Conservation (phyloP, 129 eudicot genomes). For the Logfia minima region DNA sequence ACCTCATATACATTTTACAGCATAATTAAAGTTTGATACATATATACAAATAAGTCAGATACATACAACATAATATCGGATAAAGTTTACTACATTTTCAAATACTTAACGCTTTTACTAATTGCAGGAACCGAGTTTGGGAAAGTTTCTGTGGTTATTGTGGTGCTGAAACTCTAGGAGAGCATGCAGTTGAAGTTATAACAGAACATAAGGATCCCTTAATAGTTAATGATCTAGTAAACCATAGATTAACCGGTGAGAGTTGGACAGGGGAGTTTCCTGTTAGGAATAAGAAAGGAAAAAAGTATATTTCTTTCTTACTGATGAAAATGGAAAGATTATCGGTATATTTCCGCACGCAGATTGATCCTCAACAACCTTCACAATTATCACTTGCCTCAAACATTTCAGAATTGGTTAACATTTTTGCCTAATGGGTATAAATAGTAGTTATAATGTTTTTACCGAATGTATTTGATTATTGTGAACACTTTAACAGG, state of each 20-base stretch:
- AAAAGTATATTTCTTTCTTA: slow-evolving; percentile 40
- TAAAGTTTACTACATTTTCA: too few relatives aligned
- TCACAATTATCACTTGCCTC: slow-evolving; percentile 79
- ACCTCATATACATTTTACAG: too few relatives aligned
- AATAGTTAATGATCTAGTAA: too few relatives aligned
- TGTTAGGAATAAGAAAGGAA: slow-evolving; percentile 60
- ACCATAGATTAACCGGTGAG: slow-evolving; percentile 47
- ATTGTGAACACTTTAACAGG: slow-evolving; percentile 42
- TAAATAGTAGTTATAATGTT: too few relatives aligned
- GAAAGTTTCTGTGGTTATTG: slow-evolving; percentile 74
- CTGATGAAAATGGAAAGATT: slow-evolving; percentile 58
- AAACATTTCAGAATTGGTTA: slow-evolving; percentile 73
- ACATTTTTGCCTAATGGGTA: slow-evolving; percentile 20
- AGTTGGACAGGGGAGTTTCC: slow-evolving; percentile 86
- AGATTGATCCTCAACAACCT: slow-evolving; percentile 91
- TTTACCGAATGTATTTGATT: slow-evolving; percentile 15
- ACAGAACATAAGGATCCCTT: slow-evolving; percentile 13
- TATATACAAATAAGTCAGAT: too few relatives aligned
- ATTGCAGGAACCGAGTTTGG: slow-evolving; percentile 64
- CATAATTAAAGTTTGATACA: too few relatives aligned
- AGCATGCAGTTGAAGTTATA: slow-evolving; percentile 42
- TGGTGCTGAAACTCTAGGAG: slow-evolving; percentile 69
- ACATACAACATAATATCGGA: too few relatives aligned
- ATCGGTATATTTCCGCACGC: slow-evolving; percentile 39
- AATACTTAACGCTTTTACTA: too few relatives aligned